These are phyloP conservation scores for Pezicula neosporulosa DNA, from an alignment of 2,329 filamentous ascomycete genomes.

Conservation along the genomic window DNA sequence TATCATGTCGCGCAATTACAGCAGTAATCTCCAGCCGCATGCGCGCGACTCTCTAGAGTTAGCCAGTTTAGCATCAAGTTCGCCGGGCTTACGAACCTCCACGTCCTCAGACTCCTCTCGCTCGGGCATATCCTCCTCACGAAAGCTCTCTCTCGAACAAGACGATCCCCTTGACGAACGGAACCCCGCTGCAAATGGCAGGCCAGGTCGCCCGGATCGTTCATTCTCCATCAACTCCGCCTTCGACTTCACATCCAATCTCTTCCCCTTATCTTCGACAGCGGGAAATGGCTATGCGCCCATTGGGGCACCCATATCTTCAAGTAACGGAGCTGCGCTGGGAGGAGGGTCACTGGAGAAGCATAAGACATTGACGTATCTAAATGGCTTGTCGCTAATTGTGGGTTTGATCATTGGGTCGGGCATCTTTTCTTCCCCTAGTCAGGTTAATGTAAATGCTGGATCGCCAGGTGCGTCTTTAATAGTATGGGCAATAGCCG, in stretches of 20 bases:
- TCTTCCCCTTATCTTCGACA: constrained; percentile 89
- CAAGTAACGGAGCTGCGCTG: constrained; percentile 51
- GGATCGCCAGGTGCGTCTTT: constrained; percentile 88
- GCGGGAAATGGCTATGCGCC: constrained; percentile 76
- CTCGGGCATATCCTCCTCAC: constrained; percentile 89
- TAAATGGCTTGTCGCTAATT: constrained; percentile 89
- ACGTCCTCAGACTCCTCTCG: constrained; percentile 72
- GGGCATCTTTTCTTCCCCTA: constrained; percentile 93
- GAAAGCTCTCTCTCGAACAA: constrained; percentile 81
- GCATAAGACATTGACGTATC: constrained; percentile 90
- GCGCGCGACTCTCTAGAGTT: constrained; percentile 91
- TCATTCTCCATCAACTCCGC: constrained; percentile 89
- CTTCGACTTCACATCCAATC: constrained; percentile 90
- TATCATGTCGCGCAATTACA: constrained; percentile 26
- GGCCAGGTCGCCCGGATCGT: constrained; percentile 47
- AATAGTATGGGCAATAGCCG: constrained; percentile 88
- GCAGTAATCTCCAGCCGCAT: constrained; percentile 22
- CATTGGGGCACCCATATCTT: constrained; percentile 70
- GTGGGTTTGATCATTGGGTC: constrained; percentile 93
- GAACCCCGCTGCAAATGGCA: constrained; percentile 43
- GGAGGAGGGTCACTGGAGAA: constrained; percentile 85
- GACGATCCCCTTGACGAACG: constrained; percentile 73
- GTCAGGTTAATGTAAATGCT: constrained; percentile 86
- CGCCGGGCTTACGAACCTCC: constrained; percentile 56
- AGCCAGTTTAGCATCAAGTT: constrained; percentile 87